Percentiles rank a stretch among this genome's conserved stretches.
Evolutionary conservation across 2,329 filamentous ascomycete genomes (phyloP).

Genomic region (Thyridium curvatum): DNA sequence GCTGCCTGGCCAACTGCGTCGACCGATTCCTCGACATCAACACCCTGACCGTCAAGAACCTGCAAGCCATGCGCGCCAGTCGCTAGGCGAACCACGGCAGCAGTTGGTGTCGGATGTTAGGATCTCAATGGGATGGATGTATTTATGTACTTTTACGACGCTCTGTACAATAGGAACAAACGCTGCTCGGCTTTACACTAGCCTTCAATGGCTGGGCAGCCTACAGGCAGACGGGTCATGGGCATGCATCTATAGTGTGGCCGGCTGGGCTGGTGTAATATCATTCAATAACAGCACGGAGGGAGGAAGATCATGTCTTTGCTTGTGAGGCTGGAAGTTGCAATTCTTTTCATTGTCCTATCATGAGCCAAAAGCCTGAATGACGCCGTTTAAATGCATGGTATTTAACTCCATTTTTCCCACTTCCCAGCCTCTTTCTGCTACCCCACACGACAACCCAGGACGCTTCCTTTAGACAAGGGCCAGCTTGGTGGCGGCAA

Average conservation of each 20-base stretch:
- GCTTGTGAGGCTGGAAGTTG: slow-evolving; percentile 3
- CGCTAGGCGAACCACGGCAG: too few relatives aligned
- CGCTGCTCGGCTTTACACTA: too few relatives aligned
- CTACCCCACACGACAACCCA: slow-evolving; percentile 38
- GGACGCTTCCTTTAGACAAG: slow-evolving; percentile 71
- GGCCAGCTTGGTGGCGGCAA: slow-evolving; percentile 96
- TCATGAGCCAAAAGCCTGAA: slow-evolving; percentile 18
- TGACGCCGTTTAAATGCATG: slow-evolving; percentile 18
- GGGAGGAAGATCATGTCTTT: not conserved
- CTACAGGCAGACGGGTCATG: too few relatives aligned
- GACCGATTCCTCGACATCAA: slow-evolving; percentile 91
- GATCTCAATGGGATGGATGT: too few relatives aligned
- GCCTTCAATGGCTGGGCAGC: too few relatives aligned
- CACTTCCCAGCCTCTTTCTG: slow-evolving; percentile 15
- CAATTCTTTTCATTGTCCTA: slow-evolving; percentile 17
- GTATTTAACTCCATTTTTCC: slow-evolving; percentile 11
- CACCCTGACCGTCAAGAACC: slow-evolving; percentile 74
- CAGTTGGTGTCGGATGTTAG: too few relatives aligned
- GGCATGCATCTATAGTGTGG: too few relatives aligned
- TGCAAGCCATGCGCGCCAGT: slow-evolving; percentile 53
- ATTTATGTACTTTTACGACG: not conserved
- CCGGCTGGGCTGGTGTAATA: not conserved
- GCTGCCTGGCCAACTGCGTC: slow-evolving; percentile 86
- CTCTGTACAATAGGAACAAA: too few relatives aligned
- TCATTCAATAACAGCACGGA: not conserved